Percentiles rank a stretch among this genome's conserved stretches.
Evolutionary conservation across 2,329 filamentous ascomycete genomes (phyloP).

Genomic region (Penicillium hesseltinei): DNA sequence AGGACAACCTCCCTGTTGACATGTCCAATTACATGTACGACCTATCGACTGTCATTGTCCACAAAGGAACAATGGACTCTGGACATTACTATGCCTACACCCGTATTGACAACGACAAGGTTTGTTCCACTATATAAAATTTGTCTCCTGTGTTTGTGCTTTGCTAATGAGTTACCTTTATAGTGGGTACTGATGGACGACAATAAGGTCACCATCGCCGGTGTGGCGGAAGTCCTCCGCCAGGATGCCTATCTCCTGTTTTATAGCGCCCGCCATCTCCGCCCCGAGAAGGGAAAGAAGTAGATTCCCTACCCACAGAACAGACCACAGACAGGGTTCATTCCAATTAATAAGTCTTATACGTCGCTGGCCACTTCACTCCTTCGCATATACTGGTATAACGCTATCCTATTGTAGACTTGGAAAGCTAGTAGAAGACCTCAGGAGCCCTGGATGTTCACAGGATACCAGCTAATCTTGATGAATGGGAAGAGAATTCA

Average conservation of each 20-base stretch:
- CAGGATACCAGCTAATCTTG: background rate
- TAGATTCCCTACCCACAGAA: background rate
- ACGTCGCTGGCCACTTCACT: background rate
- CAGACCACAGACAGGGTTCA: background rate
- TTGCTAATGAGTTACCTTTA: constrained; percentile 12
- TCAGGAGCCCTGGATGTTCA: background rate
- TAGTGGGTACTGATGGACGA: constrained; percentile 97
- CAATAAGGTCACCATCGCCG: constrained; percentile 81
- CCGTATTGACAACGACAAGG: constrained; percentile 73
- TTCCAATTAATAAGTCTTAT: background rate
- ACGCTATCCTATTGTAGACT: background rate
- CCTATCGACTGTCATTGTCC: constrained; percentile 83
- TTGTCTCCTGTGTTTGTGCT: background rate
- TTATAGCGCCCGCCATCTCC: constrained; percentile 55
- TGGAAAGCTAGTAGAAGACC: background rate
- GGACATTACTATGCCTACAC: constrained; percentile 86
- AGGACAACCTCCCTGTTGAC: constrained; percentile 37
- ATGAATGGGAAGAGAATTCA: background rate
- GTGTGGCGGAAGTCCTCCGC: constrained; percentile 77
- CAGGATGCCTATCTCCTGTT: constrained; percentile 90
- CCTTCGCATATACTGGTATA: background rate
- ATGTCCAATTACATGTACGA: constrained; percentile 72
- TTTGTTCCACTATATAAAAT: constrained; percentile 31
- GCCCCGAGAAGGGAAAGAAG: constrained; percentile 3
- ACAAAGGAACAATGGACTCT: constrained; percentile 88